Evolutionary conservation across 2,329 filamentous ascomycete species (phyloP).

Genomic region (Phaeosphaeriaceae sp.): DNA sequence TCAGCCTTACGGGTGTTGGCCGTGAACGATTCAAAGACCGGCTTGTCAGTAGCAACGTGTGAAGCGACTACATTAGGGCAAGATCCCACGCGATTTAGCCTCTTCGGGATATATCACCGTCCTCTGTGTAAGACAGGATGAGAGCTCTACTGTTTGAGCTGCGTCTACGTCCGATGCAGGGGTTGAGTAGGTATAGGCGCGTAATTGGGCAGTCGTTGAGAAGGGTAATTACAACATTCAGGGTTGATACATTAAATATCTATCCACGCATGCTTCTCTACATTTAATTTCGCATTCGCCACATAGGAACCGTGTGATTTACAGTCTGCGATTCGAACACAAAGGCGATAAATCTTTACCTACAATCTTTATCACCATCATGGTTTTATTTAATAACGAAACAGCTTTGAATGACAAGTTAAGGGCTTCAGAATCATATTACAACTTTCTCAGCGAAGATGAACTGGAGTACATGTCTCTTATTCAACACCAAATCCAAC

Average conservation of each 20-base stretch:
- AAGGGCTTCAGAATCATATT: neutral
- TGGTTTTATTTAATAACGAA: neutral
- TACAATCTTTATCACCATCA: neutral
- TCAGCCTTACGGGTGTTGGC: slow-evolving; percentile 1
- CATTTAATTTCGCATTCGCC: too few species aligned
- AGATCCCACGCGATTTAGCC: neutral
- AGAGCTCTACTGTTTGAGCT: neutral
- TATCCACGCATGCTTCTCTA: too few species aligned
- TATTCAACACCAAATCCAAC: slow-evolving; percentile 9
- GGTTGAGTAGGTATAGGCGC: neutral
- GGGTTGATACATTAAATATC: too few species aligned
- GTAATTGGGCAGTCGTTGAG: neutral
- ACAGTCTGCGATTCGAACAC: too few species aligned
- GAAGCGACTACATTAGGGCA: neutral
- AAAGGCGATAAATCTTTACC: too few species aligned
- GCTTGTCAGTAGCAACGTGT: neutral
- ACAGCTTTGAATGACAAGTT: neutral
- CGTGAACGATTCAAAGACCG: neutral
- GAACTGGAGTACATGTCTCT: slow-evolving; percentile 13
- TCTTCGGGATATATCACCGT: neutral
- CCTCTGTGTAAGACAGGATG: slow-evolving; percentile 1
- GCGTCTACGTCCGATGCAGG: neutral
- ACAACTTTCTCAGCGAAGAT: slow-evolving; percentile 7
- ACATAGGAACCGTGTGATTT: too few species aligned
- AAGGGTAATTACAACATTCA: too few species aligned